Base-by-base conservation (phyloP, 2,329 filamentous ascomycete genomes). In the Fusarium nisikadoi region DNA sequence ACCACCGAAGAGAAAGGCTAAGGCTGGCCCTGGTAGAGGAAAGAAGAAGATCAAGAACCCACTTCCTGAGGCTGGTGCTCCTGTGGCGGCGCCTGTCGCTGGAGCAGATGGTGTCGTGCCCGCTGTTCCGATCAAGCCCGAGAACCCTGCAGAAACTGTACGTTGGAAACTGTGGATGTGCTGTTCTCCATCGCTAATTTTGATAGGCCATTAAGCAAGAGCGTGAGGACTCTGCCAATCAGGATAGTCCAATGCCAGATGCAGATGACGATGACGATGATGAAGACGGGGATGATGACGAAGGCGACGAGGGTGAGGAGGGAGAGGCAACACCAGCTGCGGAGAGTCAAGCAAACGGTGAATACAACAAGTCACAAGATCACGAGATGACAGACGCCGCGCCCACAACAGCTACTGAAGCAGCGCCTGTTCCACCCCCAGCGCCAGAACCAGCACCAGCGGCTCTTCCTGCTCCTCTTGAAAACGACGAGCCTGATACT, bases 1-100 rank as follows among this genome's bases (percentile, higher is more conserved):
- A 33, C 92, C 93, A 2, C 93, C 93, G 0, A 94, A 94, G 80
- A 91, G 93, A 80, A 97, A 95, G 85, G 86, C 88, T 52, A 95
- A 93, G 80, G 92, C 82, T 33, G 86, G 93, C 0, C 90, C 93
- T 39, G 94, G 94, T 12, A 89, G 94, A 70, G 93, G 93, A 20
- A 88, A 90, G 70, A 95, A 92, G 86, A 95, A 93, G 87, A 93
- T 91, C 82, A 94, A 91, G 79, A 79, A 84, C 75, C 82, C 83
- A 20, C 67, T 83, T 17, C 81, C 82, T 4, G 76, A 80, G 16
- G 76, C 80, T 29, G 80, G 77, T 6, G 80, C 83, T 75, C 56
- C 71, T 14, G 59, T 65, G 31, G 79, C 80, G 29, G 81, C 83
- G 36, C 79, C 80, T 39, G 80, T 62, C 29, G 81, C 83, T 49